Conservation (phyloP, 768 basidiomycete genomes). For the Amanita inopinata region DNA sequence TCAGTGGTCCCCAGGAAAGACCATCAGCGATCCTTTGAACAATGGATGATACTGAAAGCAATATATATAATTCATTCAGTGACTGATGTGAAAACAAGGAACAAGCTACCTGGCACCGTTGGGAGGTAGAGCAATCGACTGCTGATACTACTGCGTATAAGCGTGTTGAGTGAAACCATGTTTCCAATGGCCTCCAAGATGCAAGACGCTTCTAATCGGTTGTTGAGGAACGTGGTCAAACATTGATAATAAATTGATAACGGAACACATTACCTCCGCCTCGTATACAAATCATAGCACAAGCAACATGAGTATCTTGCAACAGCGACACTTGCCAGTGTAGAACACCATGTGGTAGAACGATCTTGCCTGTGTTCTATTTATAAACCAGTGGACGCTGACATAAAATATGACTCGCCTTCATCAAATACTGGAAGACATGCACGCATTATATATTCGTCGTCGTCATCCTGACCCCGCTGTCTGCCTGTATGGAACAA, state of each 20-base stretch:
- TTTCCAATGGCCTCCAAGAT: no score
- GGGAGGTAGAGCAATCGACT: background rate
- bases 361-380: background rate
- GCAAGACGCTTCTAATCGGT: no score
- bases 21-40: background rate
- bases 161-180: no score
- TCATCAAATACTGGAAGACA: background rate
- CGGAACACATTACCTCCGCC: constrained; percentile 25
- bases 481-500: constrained; percentile 59
- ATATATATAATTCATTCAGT: no score
- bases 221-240: no score
- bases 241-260: background rate
- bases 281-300: constrained; percentile 35
- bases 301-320: constrained; percentile 28
- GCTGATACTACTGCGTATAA: constrained; percentile 1
- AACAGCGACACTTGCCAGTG: constrained; percentile 43
- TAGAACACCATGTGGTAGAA: constrained; percentile 10
- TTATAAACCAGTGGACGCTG: background rate
- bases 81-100: background rate
- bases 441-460: background rate
- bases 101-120: background rate
- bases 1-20: constrained; percentile 22
- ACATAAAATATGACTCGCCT: background rate
- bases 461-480: constrained; percentile 37
- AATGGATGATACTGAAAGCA: background rate